Conservation (phyloP, 2,329 filamentous ascomycete genomes). For the Westerdykella ornata region DNA sequence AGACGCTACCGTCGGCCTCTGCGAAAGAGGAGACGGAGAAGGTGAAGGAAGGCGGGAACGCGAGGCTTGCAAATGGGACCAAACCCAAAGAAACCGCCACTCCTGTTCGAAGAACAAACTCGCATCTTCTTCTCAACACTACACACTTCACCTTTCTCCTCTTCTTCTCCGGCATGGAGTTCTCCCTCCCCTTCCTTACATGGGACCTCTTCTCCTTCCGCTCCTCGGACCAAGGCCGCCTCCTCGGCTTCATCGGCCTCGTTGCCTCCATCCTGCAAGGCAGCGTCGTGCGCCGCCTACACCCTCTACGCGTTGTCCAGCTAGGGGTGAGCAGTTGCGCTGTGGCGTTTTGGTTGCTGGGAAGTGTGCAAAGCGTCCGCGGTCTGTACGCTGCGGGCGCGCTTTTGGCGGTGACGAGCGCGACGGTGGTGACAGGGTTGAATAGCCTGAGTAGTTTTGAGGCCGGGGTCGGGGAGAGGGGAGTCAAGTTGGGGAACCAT, state of each 20-base stretch:
- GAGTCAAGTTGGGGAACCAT: conserved; percentile 77
- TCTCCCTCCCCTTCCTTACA: conserved; percentile 94
- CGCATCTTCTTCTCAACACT: conserved; percentile 71
- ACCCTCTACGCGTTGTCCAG: conserved; percentile 72
- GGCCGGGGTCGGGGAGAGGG: conserved; percentile 70
- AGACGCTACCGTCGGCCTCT: conserved; percentile 62
- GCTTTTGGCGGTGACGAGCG: conserved; percentile 79
- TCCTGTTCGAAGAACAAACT: conserved; percentile 62
- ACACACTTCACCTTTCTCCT: conserved; percentile 88
- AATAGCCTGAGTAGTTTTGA: conserved; percentile 92
- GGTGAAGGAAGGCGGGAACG: conserved; percentile 13
- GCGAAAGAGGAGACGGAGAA: conserved; percentile 15
- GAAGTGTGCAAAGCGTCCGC: conserved; percentile 58
- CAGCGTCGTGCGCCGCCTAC: conserved; percentile 76
- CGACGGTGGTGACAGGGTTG: conserved; percentile 88
- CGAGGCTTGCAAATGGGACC: not conserved
- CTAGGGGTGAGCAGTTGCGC: conserved; percentile 73
- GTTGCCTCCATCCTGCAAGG: conserved; percentile 90
- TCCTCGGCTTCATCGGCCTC: conserved; percentile 86
- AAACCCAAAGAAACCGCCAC: not conserved
- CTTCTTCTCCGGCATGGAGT: conserved; percentile 98
- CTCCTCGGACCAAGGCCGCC: conserved; percentile 70
- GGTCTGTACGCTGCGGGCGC: conserved; percentile 77
- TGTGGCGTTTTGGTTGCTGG: conserved; percentile 71
- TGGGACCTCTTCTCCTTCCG: conserved; percentile 85